Evolutionary conservation across 2,329 filamentous ascomycete species (phyloP), one percentile per base, ranked within the genome.

Genomic region (Zymoseptoria tritici): DNA sequence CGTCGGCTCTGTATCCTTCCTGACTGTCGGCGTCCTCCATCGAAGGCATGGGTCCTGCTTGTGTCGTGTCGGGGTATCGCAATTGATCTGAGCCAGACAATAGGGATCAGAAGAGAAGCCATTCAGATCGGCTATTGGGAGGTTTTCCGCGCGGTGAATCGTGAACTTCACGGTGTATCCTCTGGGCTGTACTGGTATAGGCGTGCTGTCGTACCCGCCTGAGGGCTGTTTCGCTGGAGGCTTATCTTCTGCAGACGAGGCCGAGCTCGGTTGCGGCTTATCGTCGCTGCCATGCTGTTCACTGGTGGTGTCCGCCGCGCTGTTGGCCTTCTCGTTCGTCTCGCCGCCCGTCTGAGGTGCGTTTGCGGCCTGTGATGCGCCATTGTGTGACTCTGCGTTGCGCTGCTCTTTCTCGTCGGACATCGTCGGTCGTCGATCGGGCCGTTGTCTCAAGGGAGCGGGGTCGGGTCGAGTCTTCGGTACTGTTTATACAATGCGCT

Each of bases 91-190:
- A 36, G 90, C 90, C 13, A 84, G 77, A 49, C 96, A 78, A 71
- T 86, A 97, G 0, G 93, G 91, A 72, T 97, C 93, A 2, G 91
- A 90, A 2, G 90, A 88, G 36, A 88, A 81, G 9, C 85, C 85
- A 68, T 84, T 83, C 67, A 96, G 78, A 74, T 97, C 93, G 58
- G 88, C 89, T 52, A 90, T 83, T 1, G 93, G 91, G 2, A 97
- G 83, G 71, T 96, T 91, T 62, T 80, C 79, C 0, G 92, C 93
- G 60, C 84, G 82, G 73, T 93, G 88, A 72, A 97, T 90, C 55
- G 85, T 91, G 76, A 97, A 87, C 71, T 87, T 88, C 64, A 97
- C 73, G 0, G 90, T 96, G 76, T 89, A 97, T 24, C 92, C 91
- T 22, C 61, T 55, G 8, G 87, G 86, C 4, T 85, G 85, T 68